A percentile compares a stretch with the other conserved stretches of the same genome.
phyloP scores from a whole-genome alignment of 108 stramenopile species.

The Skeletonema grethae region DNA sequence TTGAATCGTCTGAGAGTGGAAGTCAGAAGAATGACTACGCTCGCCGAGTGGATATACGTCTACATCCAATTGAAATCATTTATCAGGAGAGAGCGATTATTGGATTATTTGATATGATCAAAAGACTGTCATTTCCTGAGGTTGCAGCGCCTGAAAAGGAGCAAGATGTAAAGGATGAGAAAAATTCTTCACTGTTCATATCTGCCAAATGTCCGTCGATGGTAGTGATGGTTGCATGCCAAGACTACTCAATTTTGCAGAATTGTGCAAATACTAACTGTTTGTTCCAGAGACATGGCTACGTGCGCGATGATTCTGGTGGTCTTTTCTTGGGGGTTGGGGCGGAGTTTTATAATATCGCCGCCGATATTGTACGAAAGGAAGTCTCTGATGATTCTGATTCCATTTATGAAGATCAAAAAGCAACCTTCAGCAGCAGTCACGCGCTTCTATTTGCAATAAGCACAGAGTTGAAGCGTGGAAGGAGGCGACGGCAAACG shows the following conservation, averaged over 20 bases:
- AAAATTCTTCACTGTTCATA: conserved; percentile 3
- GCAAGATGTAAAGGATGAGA: neutral
- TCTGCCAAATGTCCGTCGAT: conserved; percentile 32
- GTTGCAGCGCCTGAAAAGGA: conserved; percentile 1
- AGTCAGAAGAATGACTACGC: neutral
- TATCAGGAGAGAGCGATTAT: conserved; percentile 48
- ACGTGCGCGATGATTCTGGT: conserved; percentile 13
- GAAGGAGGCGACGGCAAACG: conserved; percentile 16
- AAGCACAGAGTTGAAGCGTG: conserved; percentile 21
- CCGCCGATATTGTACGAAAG: conserved; percentile 23
- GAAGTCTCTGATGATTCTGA: conserved; percentile 5
- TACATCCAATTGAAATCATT: conserved; percentile 55
- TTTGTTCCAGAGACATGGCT: conserved; percentile 37
- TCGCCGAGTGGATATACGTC: conserved; percentile 35
- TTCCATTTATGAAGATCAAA: conserved; percentile 11
- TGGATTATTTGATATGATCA: conserved; percentile 28
- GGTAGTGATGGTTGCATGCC: conserved; percentile 24
- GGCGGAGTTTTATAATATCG: conserved; percentile 28
- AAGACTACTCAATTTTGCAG: neutral
- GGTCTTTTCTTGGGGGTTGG: conserved; percentile 27
- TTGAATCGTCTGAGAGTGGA: conserved; percentile 17
- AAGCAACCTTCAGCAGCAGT: conserved; percentile 14
- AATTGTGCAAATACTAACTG: conserved; percentile 1
- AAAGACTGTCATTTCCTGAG: conserved; percentile 8
- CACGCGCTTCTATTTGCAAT: conserved; percentile 32